These are phyloP conservation scores for Neurospora cerealis DNA, from an alignment of 495 filamentous ascomycete species.

Conservation along the genomic window DNA sequence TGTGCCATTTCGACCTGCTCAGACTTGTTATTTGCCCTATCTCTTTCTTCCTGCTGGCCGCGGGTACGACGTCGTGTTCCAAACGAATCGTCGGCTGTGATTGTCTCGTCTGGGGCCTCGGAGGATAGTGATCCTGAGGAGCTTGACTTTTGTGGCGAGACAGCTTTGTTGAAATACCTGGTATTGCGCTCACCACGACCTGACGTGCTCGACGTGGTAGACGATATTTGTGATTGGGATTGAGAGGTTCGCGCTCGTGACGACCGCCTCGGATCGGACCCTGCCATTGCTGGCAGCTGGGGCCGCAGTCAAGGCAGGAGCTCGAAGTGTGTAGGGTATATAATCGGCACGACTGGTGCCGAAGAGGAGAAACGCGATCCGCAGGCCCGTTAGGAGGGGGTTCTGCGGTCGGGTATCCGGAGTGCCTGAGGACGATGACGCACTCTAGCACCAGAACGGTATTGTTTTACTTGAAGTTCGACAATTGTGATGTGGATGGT, in stretches of 20 bases:
- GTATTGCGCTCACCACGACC: conserved; percentile 59
- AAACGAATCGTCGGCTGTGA: conserved; percentile 43
- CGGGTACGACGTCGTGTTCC: conserved; percentile 56
- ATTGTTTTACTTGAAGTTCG: background rate
- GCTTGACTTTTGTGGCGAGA: conserved; percentile 62
- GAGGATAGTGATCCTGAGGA: conserved; percentile 64
- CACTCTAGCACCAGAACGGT: background rate
- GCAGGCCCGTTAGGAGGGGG: background rate
- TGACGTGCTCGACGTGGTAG: conserved; percentile 57
- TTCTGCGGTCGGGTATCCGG: background rate
- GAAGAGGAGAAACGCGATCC: background rate
- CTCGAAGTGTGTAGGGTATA: background rate
- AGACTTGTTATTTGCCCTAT: conserved; percentile 37
- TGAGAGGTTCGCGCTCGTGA: conserved; percentile 81
- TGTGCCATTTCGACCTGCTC: conserved; percentile 45
- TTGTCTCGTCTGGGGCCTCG: conserved; percentile 69
- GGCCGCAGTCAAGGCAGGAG: conserved; percentile 18
- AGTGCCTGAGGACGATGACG: background rate
- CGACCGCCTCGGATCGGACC: conserved; percentile 71
- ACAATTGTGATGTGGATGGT: background rate
- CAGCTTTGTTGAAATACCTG: conserved; percentile 58
- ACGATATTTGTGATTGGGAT: conserved; percentile 68
- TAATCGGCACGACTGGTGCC: background rate
- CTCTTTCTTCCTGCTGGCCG: conserved; percentile 50
- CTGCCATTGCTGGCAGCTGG: conserved; percentile 38